Conservation (phyloP, 2,329 filamentous ascomycete species). For the Talaromyces sp. region DNA sequence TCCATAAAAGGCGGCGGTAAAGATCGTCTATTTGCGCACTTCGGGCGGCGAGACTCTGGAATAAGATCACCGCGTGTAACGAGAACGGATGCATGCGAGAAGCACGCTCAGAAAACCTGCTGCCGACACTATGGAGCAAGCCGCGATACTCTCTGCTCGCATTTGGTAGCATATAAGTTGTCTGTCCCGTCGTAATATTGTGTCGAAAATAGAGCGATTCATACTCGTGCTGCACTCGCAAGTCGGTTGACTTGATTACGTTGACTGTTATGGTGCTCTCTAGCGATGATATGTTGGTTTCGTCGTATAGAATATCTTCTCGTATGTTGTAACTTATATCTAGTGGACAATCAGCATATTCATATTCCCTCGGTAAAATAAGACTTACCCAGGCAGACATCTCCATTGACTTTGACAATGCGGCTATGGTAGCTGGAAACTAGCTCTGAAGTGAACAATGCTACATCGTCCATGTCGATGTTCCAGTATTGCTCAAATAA, state of each 20-base stretch:
- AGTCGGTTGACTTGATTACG: conserved; percentile 19
- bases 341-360: background rate
- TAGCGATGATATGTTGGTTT: conserved; percentile 19
- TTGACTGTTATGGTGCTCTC: conserved; percentile 20
- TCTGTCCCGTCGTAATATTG: conserved; percentile 18
- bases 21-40: conserved; percentile 19
- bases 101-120: conserved; percentile 1
- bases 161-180: conserved; percentile 20
- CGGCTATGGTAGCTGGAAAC: conserved; percentile 18
- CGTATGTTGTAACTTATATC: conserved; percentile 23
- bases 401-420: conserved; percentile 1
- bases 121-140: conserved; percentile 18
- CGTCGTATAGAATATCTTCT: conserved; percentile 20
- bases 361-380: background rate
- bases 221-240: conserved; percentile 20
- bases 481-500: conserved; percentile 17
- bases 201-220: conserved; percentile 23
- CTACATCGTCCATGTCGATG: conserved; percentile 14
- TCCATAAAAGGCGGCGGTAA: conserved; percentile 21
- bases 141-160: conserved; percentile 18
- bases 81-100: conserved; percentile 18
- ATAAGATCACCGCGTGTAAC: conserved; percentile 20
- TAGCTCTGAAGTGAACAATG: conserved; percentile 16
- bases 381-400: conserved; percentile 12
- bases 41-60: conserved; percentile 19